Percentiles rank a stretch among this genome's conserved stretches.
Conservation (phyloP, 306 rosid species). For the Crataegus laevigata region DNA sequence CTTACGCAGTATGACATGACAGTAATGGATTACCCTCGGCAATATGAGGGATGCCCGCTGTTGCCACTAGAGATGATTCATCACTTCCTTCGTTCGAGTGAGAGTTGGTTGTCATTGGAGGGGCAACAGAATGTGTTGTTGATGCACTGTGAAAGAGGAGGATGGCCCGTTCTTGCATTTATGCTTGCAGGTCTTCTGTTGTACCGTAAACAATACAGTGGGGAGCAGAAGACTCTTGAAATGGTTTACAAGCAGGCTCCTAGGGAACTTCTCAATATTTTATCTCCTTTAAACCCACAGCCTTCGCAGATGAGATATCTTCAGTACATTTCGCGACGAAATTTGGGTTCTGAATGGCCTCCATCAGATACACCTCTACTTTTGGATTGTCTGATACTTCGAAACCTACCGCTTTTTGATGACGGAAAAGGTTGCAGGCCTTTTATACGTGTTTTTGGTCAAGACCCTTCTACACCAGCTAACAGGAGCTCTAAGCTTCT, state of each 20-base stretch:
- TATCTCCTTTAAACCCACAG: slow-evolving; percentile 80
- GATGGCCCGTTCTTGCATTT: slow-evolving; percentile 98
- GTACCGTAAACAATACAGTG: slow-evolving; percentile 82
- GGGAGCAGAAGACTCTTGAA: slow-evolving; percentile 93
- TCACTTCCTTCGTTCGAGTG: slow-evolving; percentile 97
- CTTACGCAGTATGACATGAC: slow-evolving; percentile 93
- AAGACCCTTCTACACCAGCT: slow-evolving; percentile 67
- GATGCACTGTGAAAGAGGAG: slow-evolving; percentile 97
- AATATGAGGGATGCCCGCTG: slow-evolving; percentile 81
- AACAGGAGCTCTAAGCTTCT: slow-evolving; percentile 83
- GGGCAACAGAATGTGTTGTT: slow-evolving; percentile 86
- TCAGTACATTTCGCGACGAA: slow-evolving; percentile 86
- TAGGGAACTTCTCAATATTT: slow-evolving; percentile 68
- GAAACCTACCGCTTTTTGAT: slow-evolving; percentile 71
- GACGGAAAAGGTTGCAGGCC: slow-evolving; percentile 85
- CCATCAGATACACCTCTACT: slow-evolving; percentile 76
- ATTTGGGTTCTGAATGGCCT: slow-evolving; percentile 85
- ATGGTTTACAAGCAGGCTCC: slow-evolving; percentile 99
- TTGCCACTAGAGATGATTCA: slow-evolving; percentile 91
- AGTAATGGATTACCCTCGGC: slow-evolving; percentile 96
- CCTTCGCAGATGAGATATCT: slow-evolving; percentile 99
- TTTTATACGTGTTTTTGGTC: slow-evolving; percentile 71
- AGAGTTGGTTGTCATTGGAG: slow-evolving; percentile 94
- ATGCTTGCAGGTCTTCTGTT: slow-evolving; percentile 91
- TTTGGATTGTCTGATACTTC: slow-evolving; percentile 79